Evolutionary conservation across 2,329 filamentous ascomycete species (phyloP).

Genomic region (Diaporthe ilicicola): DNA sequence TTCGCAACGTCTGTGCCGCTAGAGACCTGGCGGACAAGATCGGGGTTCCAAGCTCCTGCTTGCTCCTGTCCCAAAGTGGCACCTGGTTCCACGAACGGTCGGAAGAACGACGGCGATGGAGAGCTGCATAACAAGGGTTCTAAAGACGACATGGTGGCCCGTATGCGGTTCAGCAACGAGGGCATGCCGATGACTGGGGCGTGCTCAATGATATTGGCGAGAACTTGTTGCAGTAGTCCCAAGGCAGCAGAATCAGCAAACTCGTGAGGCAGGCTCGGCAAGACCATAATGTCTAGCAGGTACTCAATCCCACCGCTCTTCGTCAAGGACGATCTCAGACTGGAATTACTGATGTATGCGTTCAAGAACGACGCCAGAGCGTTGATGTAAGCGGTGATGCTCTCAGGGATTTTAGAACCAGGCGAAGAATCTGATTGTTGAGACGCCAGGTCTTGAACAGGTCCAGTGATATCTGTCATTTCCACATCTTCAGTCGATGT

Average conservation of each 20-base stretch:
- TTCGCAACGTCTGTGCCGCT: conserved; percentile 82
- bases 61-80: conserved; percentile 43
- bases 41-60: conserved; percentile 42
- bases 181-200: conserved; percentile 84
- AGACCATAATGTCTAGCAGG: conserved; percentile 83
- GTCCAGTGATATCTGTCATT: conserved; percentile 66
- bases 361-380: conserved; percentile 79
- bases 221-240: conserved; percentile 75
- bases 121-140: conserved; percentile 68
- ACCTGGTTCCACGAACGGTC: conserved; percentile 65
- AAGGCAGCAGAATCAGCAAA: conserved; percentile 74
- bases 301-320: conserved; percentile 82
- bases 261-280: conserved; percentile 81
- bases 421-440: conserved; percentile 36
- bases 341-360: conserved; percentile 77
- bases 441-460: conserved; percentile 20
- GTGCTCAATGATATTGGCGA: conserved; percentile 81
- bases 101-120: conserved; percentile 72
- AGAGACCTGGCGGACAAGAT: conserved; percentile 52
- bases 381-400: conserved; percentile 74
- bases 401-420: conserved; percentile 22
- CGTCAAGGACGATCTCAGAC: conserved; percentile 78
- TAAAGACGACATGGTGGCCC: conserved; percentile 73
- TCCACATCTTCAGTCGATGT: conserved; percentile 63
- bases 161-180: conserved; percentile 78